Evolutionary conservation across 2,329 filamentous ascomycete genomes (phyloP).

Genomic region (Colletotrichum salicis): DNA sequence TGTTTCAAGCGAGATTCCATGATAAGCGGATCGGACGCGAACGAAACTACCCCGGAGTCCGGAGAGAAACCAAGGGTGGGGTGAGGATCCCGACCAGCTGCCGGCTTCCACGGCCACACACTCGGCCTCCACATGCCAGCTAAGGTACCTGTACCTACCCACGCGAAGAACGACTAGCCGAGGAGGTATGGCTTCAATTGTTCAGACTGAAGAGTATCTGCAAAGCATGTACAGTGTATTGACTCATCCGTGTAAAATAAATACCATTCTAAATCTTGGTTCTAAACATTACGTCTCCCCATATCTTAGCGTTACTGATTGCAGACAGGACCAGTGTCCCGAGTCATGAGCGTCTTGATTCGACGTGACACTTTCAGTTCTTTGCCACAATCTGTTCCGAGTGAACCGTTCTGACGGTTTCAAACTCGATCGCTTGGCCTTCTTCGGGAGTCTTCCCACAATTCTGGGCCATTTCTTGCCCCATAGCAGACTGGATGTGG

Average conservation of each 20-base stretch:
- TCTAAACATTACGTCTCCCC: neutral
- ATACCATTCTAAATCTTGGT: neutral
- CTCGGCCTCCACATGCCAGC: neutral
- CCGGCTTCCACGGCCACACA: neutral
- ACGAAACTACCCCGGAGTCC: no score
- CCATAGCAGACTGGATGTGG: slow-evolving; percentile 35
- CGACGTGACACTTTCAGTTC: neutral
- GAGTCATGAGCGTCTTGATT: neutral
- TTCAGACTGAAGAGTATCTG: accelerated
- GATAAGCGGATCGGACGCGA: no score
- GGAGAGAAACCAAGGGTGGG: no score
- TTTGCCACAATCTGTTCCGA: slow-evolving; percentile 1
- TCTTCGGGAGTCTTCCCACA: neutral
- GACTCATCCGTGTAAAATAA: neutral
- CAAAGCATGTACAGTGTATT: neutral
- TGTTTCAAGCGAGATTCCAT: no score
- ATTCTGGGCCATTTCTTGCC: neutral
- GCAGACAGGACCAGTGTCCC: neutral
- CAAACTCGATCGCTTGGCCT: slow-evolving; percentile 19
- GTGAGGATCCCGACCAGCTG: neutral
- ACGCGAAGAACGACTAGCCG: no score
- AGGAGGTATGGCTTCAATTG: no score
- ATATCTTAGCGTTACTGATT: neutral
- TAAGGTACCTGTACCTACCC: no score
- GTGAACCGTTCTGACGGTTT: slow-evolving; percentile 5